These are phyloP conservation scores for Phytophthora quininea DNA, from an alignment of 352 stramenopile genomes.

Conservation along the genomic window DNA sequence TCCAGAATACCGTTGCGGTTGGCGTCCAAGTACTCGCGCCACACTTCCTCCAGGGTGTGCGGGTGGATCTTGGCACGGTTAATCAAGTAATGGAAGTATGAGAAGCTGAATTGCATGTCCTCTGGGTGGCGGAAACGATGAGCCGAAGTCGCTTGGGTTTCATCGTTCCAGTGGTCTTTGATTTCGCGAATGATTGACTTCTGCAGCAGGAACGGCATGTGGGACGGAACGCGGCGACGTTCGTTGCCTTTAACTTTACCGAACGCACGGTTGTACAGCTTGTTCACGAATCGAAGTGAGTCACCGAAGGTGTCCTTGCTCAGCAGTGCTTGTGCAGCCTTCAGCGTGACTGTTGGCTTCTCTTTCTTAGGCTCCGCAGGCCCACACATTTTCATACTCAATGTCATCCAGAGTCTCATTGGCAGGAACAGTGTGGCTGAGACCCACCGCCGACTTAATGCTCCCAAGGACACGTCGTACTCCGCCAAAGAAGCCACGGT, in stretches of 20 bases:
- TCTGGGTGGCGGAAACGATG: conserved; percentile 91
- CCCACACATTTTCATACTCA: conserved; percentile 75
- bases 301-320: conserved; percentile 93
- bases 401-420: conserved; percentile 63
- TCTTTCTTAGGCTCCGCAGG: conserved; percentile 12
- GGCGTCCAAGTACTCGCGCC: conserved; percentile 88
- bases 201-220: conserved; percentile 96
- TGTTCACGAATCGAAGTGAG: conserved; percentile 93
- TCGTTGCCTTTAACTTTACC: conserved; percentile 62
- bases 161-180: conserved; percentile 76
- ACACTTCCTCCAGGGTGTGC: conserved; percentile 83
- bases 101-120: conserved; percentile 96
- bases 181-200: conserved; percentile 89
- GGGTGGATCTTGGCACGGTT: conserved; percentile 85
- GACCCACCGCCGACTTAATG: conserved; percentile 40
- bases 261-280: conserved; percentile 91
- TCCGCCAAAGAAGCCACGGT: conserved; percentile 16
- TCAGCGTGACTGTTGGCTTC: conserved; percentile 27
- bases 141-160: conserved; percentile 78
- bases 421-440: conserved; percentile 47
- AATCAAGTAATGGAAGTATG: conserved; percentile 95
- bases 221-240: conserved; percentile 89
- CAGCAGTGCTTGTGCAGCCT: conserved; percentile 53
- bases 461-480: conserved; percentile 21
- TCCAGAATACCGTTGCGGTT: conserved; percentile 91